phyloP scores from a whole-genome alignment of 2,329 filamentous ascomycete species.

The Aspergillus thermomutatus region DNA sequence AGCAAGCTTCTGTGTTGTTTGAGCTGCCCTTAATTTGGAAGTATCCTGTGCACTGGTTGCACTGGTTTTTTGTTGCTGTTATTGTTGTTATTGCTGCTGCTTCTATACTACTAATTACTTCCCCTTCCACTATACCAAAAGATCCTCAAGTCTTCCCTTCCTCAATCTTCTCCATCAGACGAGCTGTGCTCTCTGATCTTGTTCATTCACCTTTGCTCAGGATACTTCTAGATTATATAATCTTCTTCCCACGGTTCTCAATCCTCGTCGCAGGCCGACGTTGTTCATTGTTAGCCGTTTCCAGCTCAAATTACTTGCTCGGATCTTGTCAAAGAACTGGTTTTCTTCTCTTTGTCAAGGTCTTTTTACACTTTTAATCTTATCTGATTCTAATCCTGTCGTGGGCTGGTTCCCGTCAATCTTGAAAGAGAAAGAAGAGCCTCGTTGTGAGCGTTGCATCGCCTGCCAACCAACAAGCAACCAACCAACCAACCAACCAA shows the following conservation, averaged over 20 bases:
- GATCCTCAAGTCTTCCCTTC: constrained; percentile 33
- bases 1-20: constrained; percentile 56
- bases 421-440: constrained; percentile 15
- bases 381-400: constrained; percentile 24
- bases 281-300: constrained; percentile 20
- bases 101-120: constrained; percentile 17
- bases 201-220: constrained; percentile 25
- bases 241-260: constrained; percentile 15
- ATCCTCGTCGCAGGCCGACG: constrained; percentile 34
- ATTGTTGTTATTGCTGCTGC: constrained; percentile 40
- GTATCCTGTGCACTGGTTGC: constrained; percentile 41
- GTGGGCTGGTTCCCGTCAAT: constrained; percentile 31
- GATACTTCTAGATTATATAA: constrained; percentile 25
- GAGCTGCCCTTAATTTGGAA: constrained; percentile 46
- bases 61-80: constrained; percentile 46
- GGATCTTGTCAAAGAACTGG: not conserved
- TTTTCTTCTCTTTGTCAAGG: constrained; percentile 7
- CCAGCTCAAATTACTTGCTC: constrained; percentile 24
- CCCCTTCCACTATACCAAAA: constrained; percentile 19
- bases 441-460: constrained; percentile 11
- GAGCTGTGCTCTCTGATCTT: constrained; percentile 36
- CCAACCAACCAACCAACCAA: constrained; percentile 4
- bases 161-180: constrained; percentile 20
- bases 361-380: constrained; percentile 8
- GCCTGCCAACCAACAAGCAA: constrained; percentile 16